phyloP scores from a whole-genome alignment of 2,329 filamentous ascomycete species.

The Gyromitra esculenta region DNA sequence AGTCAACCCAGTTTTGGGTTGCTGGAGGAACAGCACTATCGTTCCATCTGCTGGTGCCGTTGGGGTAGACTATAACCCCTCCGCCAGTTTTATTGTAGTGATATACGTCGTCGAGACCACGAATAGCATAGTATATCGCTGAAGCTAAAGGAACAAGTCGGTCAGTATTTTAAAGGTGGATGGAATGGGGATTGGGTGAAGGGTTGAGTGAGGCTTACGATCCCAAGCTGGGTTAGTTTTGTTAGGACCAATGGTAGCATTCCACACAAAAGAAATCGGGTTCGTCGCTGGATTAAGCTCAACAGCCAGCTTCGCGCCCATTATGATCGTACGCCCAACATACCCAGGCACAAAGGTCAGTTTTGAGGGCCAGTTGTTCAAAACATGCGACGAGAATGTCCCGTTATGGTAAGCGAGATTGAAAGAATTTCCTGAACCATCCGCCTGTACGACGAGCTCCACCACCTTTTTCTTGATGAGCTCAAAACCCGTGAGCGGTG shows the following conservation, averaged over 20 bases:
- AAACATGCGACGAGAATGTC: constrained; percentile 61
- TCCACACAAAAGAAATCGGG: constrained; percentile 41
- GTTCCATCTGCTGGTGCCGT: constrained; percentile 38
- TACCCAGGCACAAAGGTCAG: constrained; percentile 43
- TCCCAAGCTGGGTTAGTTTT: constrained; percentile 42
- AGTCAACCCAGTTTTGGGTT: constrained; percentile 44
- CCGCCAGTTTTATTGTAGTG: constrained; percentile 43
- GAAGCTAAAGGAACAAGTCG: constrained; percentile 10
- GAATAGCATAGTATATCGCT: constrained; percentile 42
- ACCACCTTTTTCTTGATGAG: constrained; percentile 64
- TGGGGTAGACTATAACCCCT: constrained; percentile 33
- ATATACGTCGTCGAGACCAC: constrained; percentile 44
- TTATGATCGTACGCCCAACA: constrained; percentile 28
- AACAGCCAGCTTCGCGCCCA: constrained; percentile 31
- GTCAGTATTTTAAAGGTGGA: background rate
- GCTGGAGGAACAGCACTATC: constrained; percentile 13
- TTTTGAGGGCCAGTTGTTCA: constrained; percentile 62
- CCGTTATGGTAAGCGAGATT: constrained; percentile 65
- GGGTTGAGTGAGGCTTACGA: constrained; percentile 24
- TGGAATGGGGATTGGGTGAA: background rate
- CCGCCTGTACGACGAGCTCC: constrained; percentile 67
- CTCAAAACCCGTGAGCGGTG: constrained; percentile 61
- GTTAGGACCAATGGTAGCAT: constrained; percentile 42
- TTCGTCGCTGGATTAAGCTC: constrained; percentile 39
- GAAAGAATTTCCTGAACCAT: constrained; percentile 63